Base-by-base conservation (phyloP, 371 early-diverging fungal species). In the Circinella minor region DNA sequence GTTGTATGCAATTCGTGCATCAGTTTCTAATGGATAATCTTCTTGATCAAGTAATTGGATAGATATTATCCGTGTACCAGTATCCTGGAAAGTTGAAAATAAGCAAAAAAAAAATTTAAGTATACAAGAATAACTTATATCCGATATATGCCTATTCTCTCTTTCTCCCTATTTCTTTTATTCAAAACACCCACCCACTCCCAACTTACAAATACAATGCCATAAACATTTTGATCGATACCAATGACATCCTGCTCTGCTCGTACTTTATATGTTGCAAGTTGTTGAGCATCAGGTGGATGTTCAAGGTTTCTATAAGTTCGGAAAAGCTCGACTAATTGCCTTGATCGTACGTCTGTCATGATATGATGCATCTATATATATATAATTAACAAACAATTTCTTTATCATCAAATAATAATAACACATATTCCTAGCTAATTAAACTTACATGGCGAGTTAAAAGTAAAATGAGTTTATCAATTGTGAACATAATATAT, bases 401-500 rank as follows among this genome's bases (percentile, higher is more conserved):
- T 27, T 27, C 27, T 27, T 27, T 27, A 27, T 2, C 27, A 1
- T 27, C 1, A 34, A 55, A 17, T 38, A 38, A 37, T 5, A 8
- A 6, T 10, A 2, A 38, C 13, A 14, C 0, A 13, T n/a, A 59
- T 36, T 15, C 9, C 13, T 18, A 20, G 17, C 38, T 17, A 43
- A 68, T 36, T 38, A 18, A 14, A 62, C 74, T 72, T 83, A 93
- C 91, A 81, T 93, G 91, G 78, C 94, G 95, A 20, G 90, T 81
- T 62, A 94, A 71, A 4, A 88, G 69, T 68, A 85, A 85, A 18
- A 94, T 80, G 18, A 95, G 81, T 71, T 92, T 93, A 77, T 97
- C 97, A n/a, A 97, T 80, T 0, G 96, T 95, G 68, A 95, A 93
- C 54, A 93, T 83, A 47, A 88, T 74, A 74, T 95, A 93, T 0